Base-by-base conservation (phyloP, 108 stramenopile species). In the Phaeodactylum tricornutum region DNA sequence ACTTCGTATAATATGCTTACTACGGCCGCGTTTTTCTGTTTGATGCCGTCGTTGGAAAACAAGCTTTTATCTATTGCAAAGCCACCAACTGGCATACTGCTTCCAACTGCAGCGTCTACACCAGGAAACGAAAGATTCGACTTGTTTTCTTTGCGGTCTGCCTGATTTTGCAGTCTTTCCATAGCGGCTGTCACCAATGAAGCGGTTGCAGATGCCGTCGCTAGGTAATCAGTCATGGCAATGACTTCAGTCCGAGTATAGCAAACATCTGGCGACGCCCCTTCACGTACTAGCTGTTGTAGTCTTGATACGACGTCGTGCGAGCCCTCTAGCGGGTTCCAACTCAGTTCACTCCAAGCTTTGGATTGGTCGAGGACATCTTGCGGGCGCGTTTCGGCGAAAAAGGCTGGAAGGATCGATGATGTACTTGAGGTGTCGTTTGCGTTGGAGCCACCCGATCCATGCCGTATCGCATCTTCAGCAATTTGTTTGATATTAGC, bases 1-100 rank as follows among this genome's bases (percentile, higher is more conserved):
- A 76, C 76, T 49, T 85, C 81, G 52, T 89, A 89, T 7, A 89
- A 40, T 4, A 72, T 25, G 0, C 73, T 75, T 51, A 89, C 63
- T 22, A 85, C 66, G n/a, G 73, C 68, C 55, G 64, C 65, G 55
- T 89, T 83, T 41, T 66, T 61, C 43, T 75, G 58, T 43, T 77
- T 80, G 20, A 89, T 25, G 17, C 87, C 87, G 15, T 85, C 81
- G 29, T 65, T 85, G 30, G 87, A 84, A 59, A 89, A 89, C 19
- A 69, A 57, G 1, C 32, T 62, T 55, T 51, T 62, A 39, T 79
- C 77, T 4, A 22, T 14, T 5, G 45, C 42, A 40, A 33, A 28
- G 23, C 37, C 24, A 15, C 24, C 43, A 26, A 11, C 45, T 1
- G 41, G 29, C 22, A 46, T 26, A 27, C 15, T 28, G 11, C 3